A percentile compares a stretch with the other conserved stretches of the same genome.
Conservation (phyloP, 2,329 filamentous ascomycete genomes). For the Penicillium sp. region DNA sequence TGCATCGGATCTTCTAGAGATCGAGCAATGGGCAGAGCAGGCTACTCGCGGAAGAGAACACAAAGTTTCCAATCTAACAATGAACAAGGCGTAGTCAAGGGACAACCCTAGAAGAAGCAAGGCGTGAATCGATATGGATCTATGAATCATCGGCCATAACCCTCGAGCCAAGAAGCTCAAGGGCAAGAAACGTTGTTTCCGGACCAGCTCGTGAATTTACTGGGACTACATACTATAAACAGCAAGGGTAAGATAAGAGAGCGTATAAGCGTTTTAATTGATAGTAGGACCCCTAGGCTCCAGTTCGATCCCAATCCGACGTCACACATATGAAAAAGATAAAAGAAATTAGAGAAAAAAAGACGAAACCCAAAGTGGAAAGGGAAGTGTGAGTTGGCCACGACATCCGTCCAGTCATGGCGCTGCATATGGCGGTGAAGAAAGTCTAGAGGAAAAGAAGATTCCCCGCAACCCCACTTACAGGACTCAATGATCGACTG, state of each 20-base stretch:
- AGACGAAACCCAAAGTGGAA: conserved; percentile 14
- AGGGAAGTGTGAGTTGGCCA: conserved; percentile 23
- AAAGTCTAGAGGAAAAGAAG: conserved; percentile 10
- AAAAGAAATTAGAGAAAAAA: not conserved
- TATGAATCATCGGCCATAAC: not conserved
- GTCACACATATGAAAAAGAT: not conserved
- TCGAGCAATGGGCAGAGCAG: not conserved
- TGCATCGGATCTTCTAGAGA: not conserved
- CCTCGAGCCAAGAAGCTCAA: conserved; percentile 1
- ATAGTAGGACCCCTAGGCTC: not conserved
- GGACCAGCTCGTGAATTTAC: not conserved
- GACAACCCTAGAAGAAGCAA: conserved; percentile 1
- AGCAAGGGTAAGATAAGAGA: not conserved
- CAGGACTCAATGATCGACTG: not conserved
- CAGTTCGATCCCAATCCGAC: not conserved
- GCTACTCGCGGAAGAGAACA: not conserved
- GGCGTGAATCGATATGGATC: conserved; percentile 3
- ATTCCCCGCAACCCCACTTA: conserved; percentile 22
- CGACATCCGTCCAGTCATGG: conserved; percentile 20
- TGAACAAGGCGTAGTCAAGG: conserved; percentile 1
- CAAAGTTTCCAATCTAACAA: not conserved
- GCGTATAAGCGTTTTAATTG: not conserved
- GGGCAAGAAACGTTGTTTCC: conserved; percentile 1
- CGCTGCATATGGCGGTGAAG: conserved; percentile 28
- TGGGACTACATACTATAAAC: not conserved